Evolutionary conservation across 805 yeast genomes (phyloP).

Genomic region (Ogataea neopini): DNA sequence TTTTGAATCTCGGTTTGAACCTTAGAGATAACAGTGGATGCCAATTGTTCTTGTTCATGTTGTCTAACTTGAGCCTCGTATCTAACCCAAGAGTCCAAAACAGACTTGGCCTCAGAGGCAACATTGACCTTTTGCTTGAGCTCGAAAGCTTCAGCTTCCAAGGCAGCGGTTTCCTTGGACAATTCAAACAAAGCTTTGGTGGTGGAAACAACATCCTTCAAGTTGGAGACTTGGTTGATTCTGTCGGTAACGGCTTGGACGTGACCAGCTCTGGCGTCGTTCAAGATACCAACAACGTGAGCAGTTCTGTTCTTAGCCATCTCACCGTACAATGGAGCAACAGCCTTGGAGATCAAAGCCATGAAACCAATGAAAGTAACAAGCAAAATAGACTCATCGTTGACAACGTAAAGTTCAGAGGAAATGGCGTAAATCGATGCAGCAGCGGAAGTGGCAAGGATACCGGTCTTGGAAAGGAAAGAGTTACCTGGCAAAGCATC

Average conservation of each 20-base stretch:
- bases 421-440: slow-evolving; percentile 93
- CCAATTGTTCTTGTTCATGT: slow-evolving; percentile 90
- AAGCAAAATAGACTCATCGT: slow-evolving; percentile 89
- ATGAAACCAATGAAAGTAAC: slow-evolving; percentile 78
- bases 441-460: slow-evolving; percentile 92
- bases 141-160: slow-evolving; percentile 93
- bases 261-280: slow-evolving; percentile 86
- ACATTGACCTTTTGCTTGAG: slow-evolving; percentile 87
- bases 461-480: slow-evolving; percentile 87
- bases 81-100: slow-evolving; percentile 98
- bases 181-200: slow-evolving; percentile 91
- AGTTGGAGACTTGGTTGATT: slow-evolving; percentile 82
- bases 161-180: slow-evolving; percentile 94
- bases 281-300: slow-evolving; percentile 53
- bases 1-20: slow-evolving; percentile 81
- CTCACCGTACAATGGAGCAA: slow-evolving; percentile 92
- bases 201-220: slow-evolving; percentile 88
- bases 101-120: slow-evolving; percentile 89
- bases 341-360: slow-evolving; percentile 75
- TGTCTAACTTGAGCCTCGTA: slow-evolving; percentile 96
- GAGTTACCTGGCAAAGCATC: slow-evolving; percentile 93
- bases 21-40: slow-evolving; percentile 82
- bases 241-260: slow-evolving; percentile 91
- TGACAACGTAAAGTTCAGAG: slow-evolving; percentile 87
- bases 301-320: slow-evolving; percentile 87